phyloP scores from a whole-genome alignment of 2,329 filamentous ascomycete genomes.

The Botrytis elliptica region DNA sequence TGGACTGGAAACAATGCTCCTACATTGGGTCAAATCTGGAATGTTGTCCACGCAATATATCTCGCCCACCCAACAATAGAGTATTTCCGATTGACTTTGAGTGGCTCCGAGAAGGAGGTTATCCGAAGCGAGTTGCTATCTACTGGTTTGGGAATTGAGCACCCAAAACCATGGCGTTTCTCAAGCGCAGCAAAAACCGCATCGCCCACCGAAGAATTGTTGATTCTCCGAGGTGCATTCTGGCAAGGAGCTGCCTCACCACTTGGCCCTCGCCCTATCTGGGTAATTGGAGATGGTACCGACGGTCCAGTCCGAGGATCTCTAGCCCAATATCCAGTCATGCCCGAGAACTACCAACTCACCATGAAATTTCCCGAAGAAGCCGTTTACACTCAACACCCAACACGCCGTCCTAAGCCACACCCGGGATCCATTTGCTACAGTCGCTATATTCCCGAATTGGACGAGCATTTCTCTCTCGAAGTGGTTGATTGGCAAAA shows the following conservation, averaged over 20 bases:
- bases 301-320: conserved; percentile 43
- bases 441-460: conserved; percentile 74
- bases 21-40: conserved; percentile 42
- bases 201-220: conserved; percentile 39
- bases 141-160: conserved; percentile 31
- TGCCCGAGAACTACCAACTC: conserved; percentile 46
- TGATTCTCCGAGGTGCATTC: conserved; percentile 58
- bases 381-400: conserved; percentile 60
- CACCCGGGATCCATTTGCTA: conserved; percentile 69
- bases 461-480: conserved; percentile 75
- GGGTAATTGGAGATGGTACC: conserved; percentile 42
- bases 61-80: conserved; percentile 39
- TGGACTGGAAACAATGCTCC: conserved; percentile 39
- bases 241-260: conserved; percentile 71
- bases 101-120: conserved; percentile 35
- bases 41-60: conserved; percentile 42
- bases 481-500: conserved; percentile 68
- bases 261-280: conserved; percentile 61
- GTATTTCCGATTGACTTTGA: conserved; percentile 40
- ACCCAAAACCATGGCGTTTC: conserved; percentile 26
- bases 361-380: conserved; percentile 38
- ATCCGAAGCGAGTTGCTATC: conserved; percentile 38
- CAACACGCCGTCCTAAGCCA: conserved; percentile 70
- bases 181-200: background rate
- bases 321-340: conserved; percentile 40